Evolutionary conservation across 371 early-diverging fungal species (phyloP), one percentile per base, ranked within the genome.

Genomic region (Lichtheimia ramosa): DNA sequence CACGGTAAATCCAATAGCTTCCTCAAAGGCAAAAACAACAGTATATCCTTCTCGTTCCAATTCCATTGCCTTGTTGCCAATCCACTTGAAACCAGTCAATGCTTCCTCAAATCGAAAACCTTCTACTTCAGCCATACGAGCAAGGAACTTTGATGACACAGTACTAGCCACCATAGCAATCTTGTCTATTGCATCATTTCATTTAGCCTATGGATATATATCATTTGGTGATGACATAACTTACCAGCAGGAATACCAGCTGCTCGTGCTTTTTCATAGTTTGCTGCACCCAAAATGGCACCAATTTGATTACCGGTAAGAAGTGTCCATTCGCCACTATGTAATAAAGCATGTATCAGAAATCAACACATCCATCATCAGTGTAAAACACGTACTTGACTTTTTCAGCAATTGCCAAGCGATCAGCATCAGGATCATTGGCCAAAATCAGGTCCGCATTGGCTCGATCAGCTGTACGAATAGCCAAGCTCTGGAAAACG

Each of bases 391-490:
- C 73, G n/a, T n/a, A 75, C 79, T 79, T 54, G 61, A 82, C 84
- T 68, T 83, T 82, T 75, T 97, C 96, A 42, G 95, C 94, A 40
- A 89, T 88, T 2, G 96, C 93, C 46, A 97, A 84, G 25, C 98
- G 86, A 72, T 97, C 98, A n/a, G 96, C 98, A 76, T 97, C 98
- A 2, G 98, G 98, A 67, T 97, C 98, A 70, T 96, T 97, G n/a
- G 97, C 96, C 34, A 97, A 69, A n/a, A 97, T 92, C 25, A 96
- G 67, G 8, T 58, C 66, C 21, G 84, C 81, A 18, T 74, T 75
- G 34, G 64, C 62, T 39, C 67, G 55, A 27, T 91, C 85, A 0
- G 97, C 97, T 20, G 84, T 73, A 50, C 82, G 66, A 56, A 94
- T 89, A 10, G 96, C 94, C 63, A 93, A 62, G 7, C 74, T 81